phyloP scores from a whole-genome alignment of 495 filamentous ascomycete genomes.

The Copromyces sp. region DNA sequence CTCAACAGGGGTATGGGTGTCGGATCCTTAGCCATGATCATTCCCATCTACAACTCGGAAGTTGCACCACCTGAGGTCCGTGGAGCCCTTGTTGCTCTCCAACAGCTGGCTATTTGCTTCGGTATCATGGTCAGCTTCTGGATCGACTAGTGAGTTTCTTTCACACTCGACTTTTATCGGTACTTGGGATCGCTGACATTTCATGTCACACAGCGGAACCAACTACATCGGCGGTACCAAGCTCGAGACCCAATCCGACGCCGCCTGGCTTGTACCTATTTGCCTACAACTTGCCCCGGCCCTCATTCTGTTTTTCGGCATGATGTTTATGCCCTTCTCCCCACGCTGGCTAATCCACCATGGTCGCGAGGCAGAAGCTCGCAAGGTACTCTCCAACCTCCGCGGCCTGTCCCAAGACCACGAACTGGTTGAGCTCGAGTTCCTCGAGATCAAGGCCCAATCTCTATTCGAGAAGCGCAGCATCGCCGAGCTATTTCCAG shows the following conservation, averaged over 20 bases:
- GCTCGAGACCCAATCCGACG: conserved; percentile 48
- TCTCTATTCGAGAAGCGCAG: conserved; percentile 71
- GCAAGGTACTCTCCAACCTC: conserved; percentile 55
- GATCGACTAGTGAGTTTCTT: conserved; percentile 52
- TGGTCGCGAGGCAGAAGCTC: conserved; percentile 59
- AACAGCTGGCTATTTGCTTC: conserved; percentile 73
- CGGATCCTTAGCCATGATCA: conserved; percentile 56
- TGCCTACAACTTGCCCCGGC: conserved; percentile 54
- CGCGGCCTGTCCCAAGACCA: conserved; percentile 50
- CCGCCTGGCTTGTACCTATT: conserved; percentile 59
- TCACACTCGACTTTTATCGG: neutral
- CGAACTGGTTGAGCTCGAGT: conserved; percentile 63
- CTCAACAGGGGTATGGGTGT: conserved; percentile 52
- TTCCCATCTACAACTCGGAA: conserved; percentile 62
- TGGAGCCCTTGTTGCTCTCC: conserved; percentile 64
- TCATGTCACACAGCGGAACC: conserved; percentile 34
- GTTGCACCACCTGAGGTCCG: conserved; percentile 50
- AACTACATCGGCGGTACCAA: conserved; percentile 70
- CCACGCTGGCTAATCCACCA: conserved; percentile 73
- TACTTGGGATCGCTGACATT: conserved; percentile 11
- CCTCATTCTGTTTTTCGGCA: conserved; percentile 52
- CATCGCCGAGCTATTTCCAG: conserved; percentile 59
- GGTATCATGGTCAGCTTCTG: conserved; percentile 81
- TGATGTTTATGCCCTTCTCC: conserved; percentile 73
- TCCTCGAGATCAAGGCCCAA: conserved; percentile 73